Percentiles rank a stretch among this genome's conserved stretches.
Conservation (phyloP, 129 eudicot species). For the carrot (Daucus carota) region DH1_v3.0 NC_030384.2:33081501-33082000, state of each 20-base stretch:
- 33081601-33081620: background rate
- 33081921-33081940: constrained; percentile 21
- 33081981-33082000: constrained; percentile 29
- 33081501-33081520: constrained; percentile 63
- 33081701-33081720: constrained; percentile 42
- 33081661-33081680: background rate
- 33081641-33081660: background rate
- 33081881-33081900: constrained; percentile 48
- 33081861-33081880: constrained; percentile 78
- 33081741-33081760: constrained; percentile 63
- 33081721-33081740: constrained; percentile 61
- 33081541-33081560: constrained; percentile 53
- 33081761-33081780: constrained; percentile 81
- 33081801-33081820: constrained; percentile 29
- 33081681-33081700: constrained; percentile 67
- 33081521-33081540: constrained; percentile 73
- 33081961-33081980: constrained; percentile 50
- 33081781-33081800: constrained; percentile 42
- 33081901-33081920: constrained; percentile 37
- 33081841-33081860: constrained; percentile 27
- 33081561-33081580: constrained; percentile 88
- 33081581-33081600: constrained; percentile 77
- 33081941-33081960: constrained; percentile 56
- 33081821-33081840: constrained; percentile 7
- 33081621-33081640: no score